Evolutionary conservation across 2,329 filamentous ascomycete species (phyloP).

Genomic region (Talaromyces funiculosus): DNA sequence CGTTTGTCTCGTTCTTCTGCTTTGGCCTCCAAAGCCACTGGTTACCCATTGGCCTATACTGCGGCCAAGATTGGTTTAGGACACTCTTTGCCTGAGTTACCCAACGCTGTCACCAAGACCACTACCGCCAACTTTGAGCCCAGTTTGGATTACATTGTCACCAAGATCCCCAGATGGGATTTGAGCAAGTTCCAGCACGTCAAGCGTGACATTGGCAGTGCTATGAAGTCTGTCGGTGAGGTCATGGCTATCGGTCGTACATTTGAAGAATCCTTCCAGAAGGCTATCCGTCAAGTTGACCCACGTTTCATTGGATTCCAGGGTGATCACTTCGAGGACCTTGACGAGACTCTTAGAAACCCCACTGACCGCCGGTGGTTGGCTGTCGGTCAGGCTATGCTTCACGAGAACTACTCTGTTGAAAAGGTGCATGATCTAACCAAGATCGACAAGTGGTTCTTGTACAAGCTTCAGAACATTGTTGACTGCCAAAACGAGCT

Average conservation of each 20-base stretch:
- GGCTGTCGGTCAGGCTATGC: conserved; percentile 94
- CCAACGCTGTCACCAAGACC: conserved; percentile 96
- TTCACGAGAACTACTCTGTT: conserved; percentile 91
- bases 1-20: conserved; percentile 96
- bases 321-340: conserved; percentile 86
- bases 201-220: conserved; percentile 91
- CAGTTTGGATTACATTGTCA: conserved; percentile 94
- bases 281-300: conserved; percentile 95
- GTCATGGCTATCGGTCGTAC: conserved; percentile 99
- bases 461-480: conserved; percentile 97
- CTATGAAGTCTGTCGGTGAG: conserved; percentile 98
- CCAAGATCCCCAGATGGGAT: conserved; percentile 98
- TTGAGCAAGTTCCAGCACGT: conserved; percentile 98
- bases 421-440: conserved; percentile 87
- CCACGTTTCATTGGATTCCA: conserved; percentile 89
- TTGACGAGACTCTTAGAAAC: conserved; percentile 84
- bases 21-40: conserved; percentile 94
- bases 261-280: conserved; percentile 98
- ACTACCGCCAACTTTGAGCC: conserved; percentile 99
- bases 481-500: conserved; percentile 85
- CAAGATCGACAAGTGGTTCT: conserved; percentile 99
- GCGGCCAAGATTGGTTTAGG: conserved; percentile 97
- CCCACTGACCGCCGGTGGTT: conserved; percentile 96
- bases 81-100: conserved; percentile 88
- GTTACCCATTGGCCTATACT: conserved; percentile 94